Percentiles rank a stretch among this genome's conserved stretches.
phyloP scores from a whole-genome alignment of 1,284 basidiomycete species.

The Mycena sp. region DNA sequence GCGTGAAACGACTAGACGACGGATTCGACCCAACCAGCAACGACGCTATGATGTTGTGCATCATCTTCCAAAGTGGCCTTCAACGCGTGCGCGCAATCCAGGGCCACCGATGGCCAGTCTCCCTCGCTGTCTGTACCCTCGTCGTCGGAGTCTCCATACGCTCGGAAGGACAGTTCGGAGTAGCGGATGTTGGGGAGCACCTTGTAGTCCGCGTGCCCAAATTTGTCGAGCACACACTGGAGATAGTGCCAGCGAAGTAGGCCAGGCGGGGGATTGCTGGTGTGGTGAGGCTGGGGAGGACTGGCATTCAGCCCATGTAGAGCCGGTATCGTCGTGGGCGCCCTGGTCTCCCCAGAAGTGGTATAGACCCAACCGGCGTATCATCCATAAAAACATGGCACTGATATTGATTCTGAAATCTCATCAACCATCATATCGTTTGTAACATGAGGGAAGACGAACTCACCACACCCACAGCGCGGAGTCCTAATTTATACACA shows the following conservation, averaged over 20 bases:
- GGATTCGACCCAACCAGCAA: no score
- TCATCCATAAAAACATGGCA: neutral
- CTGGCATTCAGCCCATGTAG: constrained; percentile 21
- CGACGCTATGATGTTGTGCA: no score
- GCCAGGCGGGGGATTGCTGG: neutral
- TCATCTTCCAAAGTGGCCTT: no score
- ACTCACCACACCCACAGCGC: neutral
- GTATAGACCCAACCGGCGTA: neutral
- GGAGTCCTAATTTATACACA: neutral
- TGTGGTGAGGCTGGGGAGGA: no score
- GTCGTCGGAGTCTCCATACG: neutral
- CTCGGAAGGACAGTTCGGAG: neutral
- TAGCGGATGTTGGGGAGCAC: neutral
- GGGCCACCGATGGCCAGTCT: no score
- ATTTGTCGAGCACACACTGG: neutral
- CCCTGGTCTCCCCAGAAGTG: neutral
- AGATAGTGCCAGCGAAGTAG: neutral
- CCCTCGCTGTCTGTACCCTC: no score
- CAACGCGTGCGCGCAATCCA: no score
- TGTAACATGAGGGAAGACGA: neutral
- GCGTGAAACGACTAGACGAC: no score
- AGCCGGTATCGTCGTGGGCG: neutral
- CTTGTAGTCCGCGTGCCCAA: neutral
- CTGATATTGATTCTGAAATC: constrained; percentile 9
- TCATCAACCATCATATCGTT: neutral